A percentile compares a stretch with the other conserved stretches of the same genome.
phyloP scores from a whole-genome alignment of 495 filamentous ascomycete genomes.

The Delitschia confertaspora region DNA sequence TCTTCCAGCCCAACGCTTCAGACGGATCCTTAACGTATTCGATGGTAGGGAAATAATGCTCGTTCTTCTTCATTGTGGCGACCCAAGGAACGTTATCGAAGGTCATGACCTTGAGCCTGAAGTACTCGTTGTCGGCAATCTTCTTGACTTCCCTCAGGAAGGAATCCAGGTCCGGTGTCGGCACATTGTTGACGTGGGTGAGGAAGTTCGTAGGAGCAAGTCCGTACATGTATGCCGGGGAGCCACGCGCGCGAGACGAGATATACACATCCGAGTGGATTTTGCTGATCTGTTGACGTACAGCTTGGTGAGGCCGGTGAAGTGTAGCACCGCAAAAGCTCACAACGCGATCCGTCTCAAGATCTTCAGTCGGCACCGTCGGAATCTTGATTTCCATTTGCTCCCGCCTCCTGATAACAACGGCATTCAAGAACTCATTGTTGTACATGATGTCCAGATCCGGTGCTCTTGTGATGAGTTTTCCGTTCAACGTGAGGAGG shows the following conservation, averaged over 20 bases:
- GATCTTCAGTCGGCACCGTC: constrained; percentile 78
- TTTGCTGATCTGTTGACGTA: constrained; percentile 92
- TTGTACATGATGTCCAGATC: constrained; percentile 97
- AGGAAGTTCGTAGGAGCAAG: constrained; percentile 96
- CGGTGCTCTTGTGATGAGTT: constrained; percentile 83
- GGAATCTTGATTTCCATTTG: constrained; percentile 71
- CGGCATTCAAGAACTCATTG: constrained; percentile 68
- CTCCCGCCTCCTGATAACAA: constrained; percentile 76
- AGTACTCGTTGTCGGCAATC: constrained; percentile 95
- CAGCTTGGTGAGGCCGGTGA: constrained; percentile 90
- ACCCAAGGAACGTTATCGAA: constrained; percentile 98
- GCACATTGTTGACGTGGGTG: constrained; percentile 81
- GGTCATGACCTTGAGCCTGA: constrained; percentile 85
- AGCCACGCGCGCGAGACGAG: constrained; percentile 58
- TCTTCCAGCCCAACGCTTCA: constrained; percentile 26
- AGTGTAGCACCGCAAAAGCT: constrained; percentile 93
- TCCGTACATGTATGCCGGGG: constrained; percentile 65
- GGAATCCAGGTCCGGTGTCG: constrained; percentile 66
- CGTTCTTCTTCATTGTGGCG: constrained; percentile 99
- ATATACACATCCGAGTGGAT: constrained; percentile 98
- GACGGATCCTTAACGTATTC: constrained; percentile 37
- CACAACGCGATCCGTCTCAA: constrained; percentile 85
- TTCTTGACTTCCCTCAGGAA: constrained; percentile 73
- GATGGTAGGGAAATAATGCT: constrained; percentile 64
- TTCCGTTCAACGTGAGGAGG: constrained; percentile 80